phyloP scores from a whole-genome alignment of 768 basidiomycete species.

The Podaxis sp. region DNA sequence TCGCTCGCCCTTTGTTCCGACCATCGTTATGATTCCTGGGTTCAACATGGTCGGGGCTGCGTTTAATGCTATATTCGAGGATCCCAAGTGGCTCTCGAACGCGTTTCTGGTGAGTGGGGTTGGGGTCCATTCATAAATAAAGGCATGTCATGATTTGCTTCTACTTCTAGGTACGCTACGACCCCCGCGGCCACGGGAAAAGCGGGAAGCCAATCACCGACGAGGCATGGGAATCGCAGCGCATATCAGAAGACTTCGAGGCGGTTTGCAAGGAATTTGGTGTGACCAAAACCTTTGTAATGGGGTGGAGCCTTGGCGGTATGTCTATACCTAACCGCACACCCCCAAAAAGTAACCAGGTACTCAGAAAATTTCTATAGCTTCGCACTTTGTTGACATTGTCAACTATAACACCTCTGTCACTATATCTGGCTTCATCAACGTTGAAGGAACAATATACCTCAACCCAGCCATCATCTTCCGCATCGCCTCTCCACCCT shows the following conservation, averaged over 20 bases:
- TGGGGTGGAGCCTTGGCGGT: conserved; percentile 26
- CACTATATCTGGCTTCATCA: conserved; percentile 23
- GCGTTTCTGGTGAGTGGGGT: conserved; percentile 19
- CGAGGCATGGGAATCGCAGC: conserved; percentile 23
- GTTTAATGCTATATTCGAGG: conserved; percentile 29
- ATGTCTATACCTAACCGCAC: neutral
- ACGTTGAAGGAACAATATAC: conserved; percentile 21
- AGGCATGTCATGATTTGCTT: neutral
- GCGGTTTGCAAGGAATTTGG: conserved; percentile 26
- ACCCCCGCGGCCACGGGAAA: conserved; percentile 28
- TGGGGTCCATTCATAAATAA: neutral
- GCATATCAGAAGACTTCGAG: conserved; percentile 26
- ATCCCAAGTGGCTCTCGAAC: conserved; percentile 19
- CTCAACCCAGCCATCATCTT: conserved; percentile 18
- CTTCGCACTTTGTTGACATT: conserved; percentile 22
- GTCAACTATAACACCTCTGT: conserved; percentile 20
- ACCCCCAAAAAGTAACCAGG: no score
- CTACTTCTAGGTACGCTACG: conserved; percentile 16
- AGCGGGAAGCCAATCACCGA: conserved; percentile 23
- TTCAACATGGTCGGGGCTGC: conserved; percentile 21
- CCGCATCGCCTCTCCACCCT: conserved; percentile 15
- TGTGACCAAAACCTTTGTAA: conserved; percentile 24
- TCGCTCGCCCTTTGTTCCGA: conserved; percentile 19
- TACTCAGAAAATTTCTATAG: neutral
- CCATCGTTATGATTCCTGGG: conserved; percentile 33